Base-by-base conservation (phyloP, 2,329 filamentous ascomycete genomes). In the Hymenoscyphus infarciens region DNA sequence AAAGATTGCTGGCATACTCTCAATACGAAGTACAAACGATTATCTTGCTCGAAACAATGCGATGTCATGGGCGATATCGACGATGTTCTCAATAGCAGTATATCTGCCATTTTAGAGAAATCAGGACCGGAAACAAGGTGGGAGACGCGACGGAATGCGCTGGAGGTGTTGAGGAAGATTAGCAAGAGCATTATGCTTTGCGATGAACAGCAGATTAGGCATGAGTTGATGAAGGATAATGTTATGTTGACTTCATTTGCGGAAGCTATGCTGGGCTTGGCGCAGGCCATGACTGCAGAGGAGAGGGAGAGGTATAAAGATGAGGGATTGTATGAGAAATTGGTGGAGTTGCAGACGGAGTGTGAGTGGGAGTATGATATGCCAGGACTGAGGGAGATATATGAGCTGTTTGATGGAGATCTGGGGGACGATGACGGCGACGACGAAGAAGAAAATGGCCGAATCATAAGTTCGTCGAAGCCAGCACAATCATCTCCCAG, bases 141-240 rank as follows among this genome's bases (percentile, higher is more conserved):
- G 60, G 49, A 64, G 54, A 66, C 64, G 4, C 49, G 64, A 13
- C 19, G 66, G 11, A 67, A 67, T 38, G 62, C 60, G 2, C 56
- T 67, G 3, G 66, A 67, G 16, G 56, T 53, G 5, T 22, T 66
- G 59, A 19, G 66, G 10, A 67, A 66, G 60, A 67, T 67, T 15
- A 63, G 57, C 62, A 66, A 66, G 45, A 66, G 64, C 52, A 64
- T 66, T 33, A 54, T 64, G 56, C 61, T 67, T 6, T 64, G 63
- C 29, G 58, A 66, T 5, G 62, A 66, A 38, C 58, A 60, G 19
- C 38, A 60, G 39, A 65, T 66, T n/a, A 57, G 62, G 10, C 59
- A 66, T 54, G 67, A 67, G 55, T 22, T 67, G 7, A 65, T 63
- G 61, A 65, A 65, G 45, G 64, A 69, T 55, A 64, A 63, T 2